Evolutionary conservation across 352 stramenopile species (phyloP), one percentile per base, ranked within the genome.

Genomic region (Globisporangium recalcitrans): DNA sequence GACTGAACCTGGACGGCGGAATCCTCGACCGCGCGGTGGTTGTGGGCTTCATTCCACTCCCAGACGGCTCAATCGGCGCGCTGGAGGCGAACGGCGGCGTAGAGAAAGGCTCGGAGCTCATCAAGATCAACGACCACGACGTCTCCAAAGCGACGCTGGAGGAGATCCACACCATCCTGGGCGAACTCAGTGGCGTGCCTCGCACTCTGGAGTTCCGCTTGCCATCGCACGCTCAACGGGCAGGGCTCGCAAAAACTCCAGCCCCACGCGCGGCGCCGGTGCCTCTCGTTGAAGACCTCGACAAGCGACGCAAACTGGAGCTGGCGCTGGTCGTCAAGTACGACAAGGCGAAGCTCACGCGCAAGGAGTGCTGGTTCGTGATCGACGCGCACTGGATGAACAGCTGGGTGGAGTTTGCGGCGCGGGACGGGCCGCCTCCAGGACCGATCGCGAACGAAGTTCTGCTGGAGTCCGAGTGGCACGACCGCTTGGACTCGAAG

Each of bases 361-460:
- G 76, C 38, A 77, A 78, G 60, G 78, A 92, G 72, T 90, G 79
- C 72, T 92, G 82, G 82, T 75, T 92, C 55, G 61, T 85, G 8
- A 55, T 92, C 24, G 65, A 85, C 42, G 68, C 70, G 9, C 59
- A 74, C 48, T 92, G 82, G 82, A 88, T 92, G 70, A 73, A 77
- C 49, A 71, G 71, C 14, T 92, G 82, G 82, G 74, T 74, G 19
- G 57, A 64, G 0, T 92, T 82, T 58, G 82, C 78, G 0, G 78
- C 65, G 0, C 72, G 79, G 22, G 67, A 59, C 16, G 79, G 75
- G 0, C 65, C 76, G n/a, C 52, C 71, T 10, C 82, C 82, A 4
- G 82, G 82, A 8, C 74, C 77, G 4, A 80, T 92, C 22, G 65
- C 73, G 0, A 92, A 90, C 61, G 65, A 85, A 10, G 60, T 59